Evolutionary conservation across 1,284 basidiomycete species (phyloP).

Genomic region (Sanguinoderma infundibulare): DNA sequence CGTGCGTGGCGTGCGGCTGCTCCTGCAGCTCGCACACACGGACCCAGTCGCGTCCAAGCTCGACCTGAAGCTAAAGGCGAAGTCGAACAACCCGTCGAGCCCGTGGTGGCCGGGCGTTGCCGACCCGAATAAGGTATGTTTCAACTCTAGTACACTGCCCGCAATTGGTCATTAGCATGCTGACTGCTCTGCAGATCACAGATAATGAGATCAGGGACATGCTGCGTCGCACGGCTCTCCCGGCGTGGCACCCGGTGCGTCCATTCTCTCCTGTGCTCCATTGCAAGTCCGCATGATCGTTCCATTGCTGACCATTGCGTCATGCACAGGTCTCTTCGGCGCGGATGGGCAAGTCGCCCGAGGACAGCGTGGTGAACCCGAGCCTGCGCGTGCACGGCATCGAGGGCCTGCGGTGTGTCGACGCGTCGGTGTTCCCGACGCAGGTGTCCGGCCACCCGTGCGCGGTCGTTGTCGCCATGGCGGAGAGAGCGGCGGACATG

Average conservation of each 20-base stretch:
- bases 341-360: slow-evolving; percentile 21
- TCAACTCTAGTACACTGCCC: neutral
- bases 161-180: neutral
- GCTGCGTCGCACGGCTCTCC: neutral
- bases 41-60: slow-evolving; percentile 35
- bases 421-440: slow-evolving; percentile 42
- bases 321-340: slow-evolving; percentile 18
- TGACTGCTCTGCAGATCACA: neutral
- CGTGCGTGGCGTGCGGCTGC: slow-evolving; percentile 34
- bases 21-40: slow-evolving; percentile 30
- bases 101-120: slow-evolving; percentile 34
- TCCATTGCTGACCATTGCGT: too few relatives aligned
- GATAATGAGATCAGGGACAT: neutral
- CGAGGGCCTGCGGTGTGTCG: slow-evolving; percentile 43
- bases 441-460: slow-evolving; percentile 33
- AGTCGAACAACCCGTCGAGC: slow-evolving; percentile 6
- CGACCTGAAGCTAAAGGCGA: slow-evolving; percentile 28
- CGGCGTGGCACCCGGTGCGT: neutral
- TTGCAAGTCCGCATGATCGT: neutral
- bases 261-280: too few relatives aligned
- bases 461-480: slow-evolving; percentile 32
- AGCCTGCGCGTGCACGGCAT: slow-evolving; percentile 38
- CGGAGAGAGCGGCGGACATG: slow-evolving; percentile 31
- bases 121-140: slow-evolving; percentile 29
- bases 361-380: slow-evolving; percentile 22